These are phyloP conservation scores for Cystofilobasidium bisporidii DNA, from an alignment of 768 basidiomycete species.

Conservation along the genomic window DNA sequence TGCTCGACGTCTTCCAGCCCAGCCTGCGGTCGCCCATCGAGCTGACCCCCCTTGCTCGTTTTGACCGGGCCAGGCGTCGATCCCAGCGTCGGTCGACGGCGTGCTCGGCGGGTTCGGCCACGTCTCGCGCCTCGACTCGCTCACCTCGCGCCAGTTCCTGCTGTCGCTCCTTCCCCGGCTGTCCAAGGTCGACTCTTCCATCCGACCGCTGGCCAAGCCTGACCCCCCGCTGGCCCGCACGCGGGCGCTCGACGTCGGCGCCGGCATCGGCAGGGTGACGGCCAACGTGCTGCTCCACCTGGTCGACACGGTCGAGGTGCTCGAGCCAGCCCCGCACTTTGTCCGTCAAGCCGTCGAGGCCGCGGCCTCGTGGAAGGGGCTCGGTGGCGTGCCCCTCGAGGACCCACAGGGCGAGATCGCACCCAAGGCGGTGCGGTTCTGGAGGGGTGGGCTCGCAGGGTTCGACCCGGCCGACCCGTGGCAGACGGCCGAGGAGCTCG, in stretches of 20 bases:
- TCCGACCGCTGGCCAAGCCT: conserved; percentile 44
- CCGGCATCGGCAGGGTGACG: conserved; percentile 88
- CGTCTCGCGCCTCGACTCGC: conserved; percentile 70
- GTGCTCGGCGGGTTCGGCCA: conserved; percentile 28
- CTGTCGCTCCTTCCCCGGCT: conserved; percentile 71
- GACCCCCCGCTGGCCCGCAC: conserved; percentile 39
- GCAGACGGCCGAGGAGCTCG: conserved; percentile 20
- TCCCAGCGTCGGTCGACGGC: conserved; percentile 23
- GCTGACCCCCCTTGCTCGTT: too few species aligned
- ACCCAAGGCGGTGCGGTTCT: conserved; percentile 28
- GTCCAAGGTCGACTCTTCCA: conserved; percentile 62
- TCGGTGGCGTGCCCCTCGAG: conserved; percentile 46
- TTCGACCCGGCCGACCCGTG: conserved; percentile 52
- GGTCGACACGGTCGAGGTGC: conserved; percentile 71
- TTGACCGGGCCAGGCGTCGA: conserved; percentile 9
- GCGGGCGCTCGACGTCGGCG: conserved; percentile 80
- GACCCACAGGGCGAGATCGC: conserved; percentile 42
- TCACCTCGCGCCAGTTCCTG: conserved; percentile 80
- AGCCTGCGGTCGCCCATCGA: too few species aligned
- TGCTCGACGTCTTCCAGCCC: too few species aligned
- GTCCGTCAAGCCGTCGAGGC: conserved; percentile 30
- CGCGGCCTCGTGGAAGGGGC: conserved; percentile 17
- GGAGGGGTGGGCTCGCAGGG: conserved; percentile 19
- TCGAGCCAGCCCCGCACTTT: conserved; percentile 78
- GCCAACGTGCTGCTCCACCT: conserved; percentile 79